These are phyloP conservation scores for Backusella mclennaniae DNA, from an alignment of 192 early-diverging fungal species.

Conservation along the genomic window DNA sequence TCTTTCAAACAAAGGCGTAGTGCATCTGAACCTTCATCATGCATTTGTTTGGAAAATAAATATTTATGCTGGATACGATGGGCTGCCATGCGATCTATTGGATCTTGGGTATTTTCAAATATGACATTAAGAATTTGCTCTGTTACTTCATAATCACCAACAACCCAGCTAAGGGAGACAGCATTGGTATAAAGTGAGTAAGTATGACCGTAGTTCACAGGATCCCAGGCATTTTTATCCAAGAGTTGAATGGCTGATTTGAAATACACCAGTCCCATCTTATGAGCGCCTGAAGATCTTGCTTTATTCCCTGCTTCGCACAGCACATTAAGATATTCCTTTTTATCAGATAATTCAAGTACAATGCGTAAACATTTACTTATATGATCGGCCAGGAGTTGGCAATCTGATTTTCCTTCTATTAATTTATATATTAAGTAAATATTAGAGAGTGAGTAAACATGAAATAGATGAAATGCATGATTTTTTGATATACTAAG, in stretches of 20 bases:
- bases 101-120: constrained; percentile 17
- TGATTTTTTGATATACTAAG: neutral
- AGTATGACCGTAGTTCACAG: neutral
- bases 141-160: constrained; percentile 20
- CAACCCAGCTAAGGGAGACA: constrained; percentile 28
- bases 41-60: constrained; percentile 26
- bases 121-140: constrained; percentile 17
- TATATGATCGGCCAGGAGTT: constrained; percentile 27
- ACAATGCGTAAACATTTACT: constrained; percentile 19
- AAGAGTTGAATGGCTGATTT: constrained; percentile 21
- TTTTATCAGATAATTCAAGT: neutral
- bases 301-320: constrained; percentile 18
- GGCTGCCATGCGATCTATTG: constrained; percentile 25
- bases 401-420: constrained; percentile 13
- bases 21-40: constrained; percentile 15
- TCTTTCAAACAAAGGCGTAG: constrained; percentile 20
- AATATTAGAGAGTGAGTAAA: neutral
- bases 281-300: constrained; percentile 27
- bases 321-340: constrained; percentile 12
- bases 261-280: constrained; percentile 22
- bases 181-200: constrained; percentile 16
- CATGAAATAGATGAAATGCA: neutral
- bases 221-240: constrained; percentile 14
- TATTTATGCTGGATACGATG: constrained; percentile 23
- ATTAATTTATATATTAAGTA: neutral